Conservation (phyloP, 2,329 filamentous ascomycete genomes). For the Xylaria sp. region DNA sequence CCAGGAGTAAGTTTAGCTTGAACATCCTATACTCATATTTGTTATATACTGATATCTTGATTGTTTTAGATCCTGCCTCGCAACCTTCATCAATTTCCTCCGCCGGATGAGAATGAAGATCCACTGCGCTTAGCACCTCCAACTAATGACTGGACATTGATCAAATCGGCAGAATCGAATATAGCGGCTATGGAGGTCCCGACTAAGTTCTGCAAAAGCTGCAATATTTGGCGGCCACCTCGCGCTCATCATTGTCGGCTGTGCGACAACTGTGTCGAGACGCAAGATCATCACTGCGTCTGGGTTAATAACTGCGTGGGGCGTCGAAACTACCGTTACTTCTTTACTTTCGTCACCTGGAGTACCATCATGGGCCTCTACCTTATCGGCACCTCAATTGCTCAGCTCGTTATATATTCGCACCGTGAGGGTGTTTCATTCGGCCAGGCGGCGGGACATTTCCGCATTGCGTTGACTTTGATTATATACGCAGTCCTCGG, state of each 20-base stretch:
- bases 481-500: conserved; percentile 82
- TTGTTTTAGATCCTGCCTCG: conserved; percentile 83
- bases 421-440: conserved; percentile 74
- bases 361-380: conserved; percentile 81
- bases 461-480: conserved; percentile 87
- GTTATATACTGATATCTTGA: conserved; percentile 21
- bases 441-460: conserved; percentile 72
- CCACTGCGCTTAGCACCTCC: conserved; percentile 83
- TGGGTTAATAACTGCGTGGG: conserved; percentile 99
- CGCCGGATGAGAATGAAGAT: conserved; percentile 78
- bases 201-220: conserved; percentile 97
- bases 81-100: conserved; percentile 90
- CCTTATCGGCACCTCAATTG: conserved; percentile 80
- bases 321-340: conserved; percentile 96
- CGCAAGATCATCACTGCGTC: conserved; percentile 97
- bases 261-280: conserved; percentile 97
- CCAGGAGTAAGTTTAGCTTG: conserved; percentile 77
- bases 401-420: conserved; percentile 81
- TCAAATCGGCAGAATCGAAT: conserved; percentile 78
- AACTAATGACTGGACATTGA: conserved; percentile 93
- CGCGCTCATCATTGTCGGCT: conserved; percentile 95
- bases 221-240: conserved; percentile 96
- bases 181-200: conserved; percentile 97
- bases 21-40: neutral
- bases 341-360: conserved; percentile 88